Conservation (phyloP, 73 alveolate species). For the Symbiodinium pilosum region DNA sequence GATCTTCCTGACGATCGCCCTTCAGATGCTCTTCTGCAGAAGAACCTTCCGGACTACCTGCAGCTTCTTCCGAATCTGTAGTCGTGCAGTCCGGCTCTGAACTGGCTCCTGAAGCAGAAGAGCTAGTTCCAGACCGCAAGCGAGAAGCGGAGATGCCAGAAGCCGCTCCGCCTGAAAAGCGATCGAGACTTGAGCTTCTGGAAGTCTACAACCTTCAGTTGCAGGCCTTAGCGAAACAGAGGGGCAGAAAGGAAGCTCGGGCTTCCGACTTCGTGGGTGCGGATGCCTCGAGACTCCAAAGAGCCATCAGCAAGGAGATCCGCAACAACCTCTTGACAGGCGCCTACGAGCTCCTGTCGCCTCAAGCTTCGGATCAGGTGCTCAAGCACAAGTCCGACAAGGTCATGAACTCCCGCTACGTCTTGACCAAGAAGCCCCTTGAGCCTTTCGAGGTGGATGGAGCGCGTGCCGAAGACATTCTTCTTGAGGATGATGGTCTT, state of each 20-base stretch:
- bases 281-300: neutral
- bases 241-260: neutral
- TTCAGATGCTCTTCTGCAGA: no score
- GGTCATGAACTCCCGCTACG: conserved; percentile 23
- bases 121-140: neutral
- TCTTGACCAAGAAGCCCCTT: neutral
- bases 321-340: neutral
- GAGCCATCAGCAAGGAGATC: conserved; percentile 18
- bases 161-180: neutral
- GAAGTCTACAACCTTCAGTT: neutral
- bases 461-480: neutral
- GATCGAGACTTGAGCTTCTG: neutral
- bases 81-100: no score
- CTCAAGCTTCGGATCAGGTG: neutral
- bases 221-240: neutral
- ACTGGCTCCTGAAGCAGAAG: no score
- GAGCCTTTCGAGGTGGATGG: neutral
- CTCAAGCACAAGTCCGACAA: neutral
- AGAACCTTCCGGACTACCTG: no score
- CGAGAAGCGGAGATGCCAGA: neutral
- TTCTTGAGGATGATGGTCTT: neutral
- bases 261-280: neutral
- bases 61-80: no score
- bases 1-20: no score
- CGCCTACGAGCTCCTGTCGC: neutral